Conservation (phyloP, 148 eudicot species). For the Chenopodium quinoa region DNA sequence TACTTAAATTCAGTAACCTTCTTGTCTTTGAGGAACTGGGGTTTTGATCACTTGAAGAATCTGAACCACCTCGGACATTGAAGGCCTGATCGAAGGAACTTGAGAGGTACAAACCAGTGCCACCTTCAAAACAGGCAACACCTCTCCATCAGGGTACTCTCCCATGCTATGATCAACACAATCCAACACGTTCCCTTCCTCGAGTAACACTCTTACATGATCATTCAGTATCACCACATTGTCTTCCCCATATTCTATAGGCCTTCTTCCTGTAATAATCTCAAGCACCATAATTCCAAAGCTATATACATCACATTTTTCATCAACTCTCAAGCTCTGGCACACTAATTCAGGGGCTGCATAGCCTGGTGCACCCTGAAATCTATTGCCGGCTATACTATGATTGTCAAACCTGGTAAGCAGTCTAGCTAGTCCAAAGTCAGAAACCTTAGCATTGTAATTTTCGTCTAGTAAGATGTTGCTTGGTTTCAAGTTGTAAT, state of each 20-base stretch:
- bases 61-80: slow-evolving; percentile 94
- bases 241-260: slow-evolving; percentile 88
- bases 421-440: slow-evolving; percentile 71
- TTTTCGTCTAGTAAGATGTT: slow-evolving; percentile 77
- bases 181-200: slow-evolving; percentile 71
- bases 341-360: slow-evolving; percentile 92
- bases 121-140: slow-evolving; percentile 75
- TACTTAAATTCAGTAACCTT: slow-evolving; percentile 29
- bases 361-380: slow-evolving; percentile 81
- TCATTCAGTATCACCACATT: slow-evolving; percentile 70
- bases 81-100: slow-evolving; percentile 93
- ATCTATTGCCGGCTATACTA: slow-evolving; percentile 49
- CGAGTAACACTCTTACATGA: slow-evolving; percentile 67
- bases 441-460: slow-evolving; percentile 69
- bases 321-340: slow-evolving; percentile 80
- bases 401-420: slow-evolving; percentile 52
- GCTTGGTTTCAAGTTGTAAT: slow-evolving; percentile 87
- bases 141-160: slow-evolving; percentile 80
- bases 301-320: slow-evolving; percentile 88
- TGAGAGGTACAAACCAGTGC: slow-evolving; percentile 94
- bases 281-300: slow-evolving; percentile 84
- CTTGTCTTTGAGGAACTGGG: slow-evolving; percentile 66
- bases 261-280: slow-evolving; percentile 71
- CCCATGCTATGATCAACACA: slow-evolving; percentile 78
- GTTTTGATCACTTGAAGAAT: slow-evolving; percentile 88